Evolutionary conservation across 331 rosid genomes (phyloP).

Genomic region (Acacia concinna): DNA sequence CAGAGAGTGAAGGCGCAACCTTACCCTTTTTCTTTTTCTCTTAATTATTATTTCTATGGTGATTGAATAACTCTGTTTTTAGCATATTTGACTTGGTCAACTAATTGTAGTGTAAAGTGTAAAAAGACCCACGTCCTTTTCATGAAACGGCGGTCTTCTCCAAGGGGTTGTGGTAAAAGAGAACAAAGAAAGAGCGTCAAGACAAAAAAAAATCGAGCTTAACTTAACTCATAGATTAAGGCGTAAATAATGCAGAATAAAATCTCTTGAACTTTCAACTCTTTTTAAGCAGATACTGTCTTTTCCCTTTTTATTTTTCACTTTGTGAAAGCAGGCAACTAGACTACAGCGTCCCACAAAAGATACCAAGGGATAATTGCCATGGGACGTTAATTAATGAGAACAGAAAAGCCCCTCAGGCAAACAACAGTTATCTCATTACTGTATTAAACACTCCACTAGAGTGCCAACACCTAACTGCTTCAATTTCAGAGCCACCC

Average conservation of each 20-base stretch:
- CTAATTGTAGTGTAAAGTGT: background rate
- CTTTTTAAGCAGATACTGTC: conserved; percentile 42
- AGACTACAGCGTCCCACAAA: conserved; percentile 29
- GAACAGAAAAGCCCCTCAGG: background rate
- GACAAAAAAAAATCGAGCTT: conserved; percentile 16
- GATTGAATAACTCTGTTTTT: background rate
- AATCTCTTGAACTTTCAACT: conserved; percentile 35
- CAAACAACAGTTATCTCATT: background rate
- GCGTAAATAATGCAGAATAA: conserved; percentile 26
- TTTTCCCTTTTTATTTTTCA: conserved; percentile 20
- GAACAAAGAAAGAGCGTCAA: background rate
- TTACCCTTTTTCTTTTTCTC: conserved; percentile 6
- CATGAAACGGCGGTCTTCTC: background rate
- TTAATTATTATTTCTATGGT: background rate
- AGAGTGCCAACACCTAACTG: no score
- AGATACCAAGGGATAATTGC: background rate
- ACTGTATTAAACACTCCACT: background rate
- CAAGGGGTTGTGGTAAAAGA: background rate
- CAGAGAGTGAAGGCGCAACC: conserved; percentile 7
- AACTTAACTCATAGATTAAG: conserved; percentile 7
- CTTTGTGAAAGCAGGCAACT: conserved; percentile 23
- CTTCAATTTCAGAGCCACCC: no score
- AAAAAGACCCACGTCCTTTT: background rate
- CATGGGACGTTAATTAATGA: background rate
- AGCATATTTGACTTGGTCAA: background rate